These are phyloP conservation scores for Sphaerulina musiva DNA, from an alignment of 2,329 filamentous ascomycete genomes.

Conservation along the genomic window DNA sequence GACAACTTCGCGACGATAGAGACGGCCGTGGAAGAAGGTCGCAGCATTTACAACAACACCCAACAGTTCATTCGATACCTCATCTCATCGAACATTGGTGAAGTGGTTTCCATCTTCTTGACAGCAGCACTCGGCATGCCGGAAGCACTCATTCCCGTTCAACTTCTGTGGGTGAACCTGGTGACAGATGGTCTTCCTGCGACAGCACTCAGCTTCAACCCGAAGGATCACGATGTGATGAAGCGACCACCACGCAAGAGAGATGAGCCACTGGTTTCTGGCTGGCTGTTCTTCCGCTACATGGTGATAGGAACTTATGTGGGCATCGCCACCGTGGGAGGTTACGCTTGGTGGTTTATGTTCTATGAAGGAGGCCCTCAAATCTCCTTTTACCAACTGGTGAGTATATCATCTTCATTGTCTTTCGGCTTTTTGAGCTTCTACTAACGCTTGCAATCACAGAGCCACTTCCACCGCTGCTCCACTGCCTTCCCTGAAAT, in stretches of 20 bases:
- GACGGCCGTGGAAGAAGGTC: slow-evolving; percentile 89
- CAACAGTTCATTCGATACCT: slow-evolving; percentile 99
- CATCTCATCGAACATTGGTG: slow-evolving; percentile 98
- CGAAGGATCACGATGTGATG: slow-evolving; percentile 98
- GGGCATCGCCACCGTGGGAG: slow-evolving; percentile 86
- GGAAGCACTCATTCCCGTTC: slow-evolving; percentile 91
- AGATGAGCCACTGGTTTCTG: slow-evolving; percentile 84
- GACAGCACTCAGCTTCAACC: slow-evolving; percentile 95
- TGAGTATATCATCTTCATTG: slow-evolving; percentile 33
- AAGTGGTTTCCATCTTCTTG: slow-evolving; percentile 97
- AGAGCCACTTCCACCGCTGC: slow-evolving; percentile 89
- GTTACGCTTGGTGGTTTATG: slow-evolving; percentile 99
- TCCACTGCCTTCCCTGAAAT: slow-evolving; percentile 77
- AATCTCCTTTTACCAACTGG: slow-evolving; percentile 81
- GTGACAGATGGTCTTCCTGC: slow-evolving; percentile 96
- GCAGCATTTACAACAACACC: slow-evolving; percentile 99
- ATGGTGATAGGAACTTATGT: slow-evolving; percentile 95
- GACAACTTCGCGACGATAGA: slow-evolving; percentile 99
- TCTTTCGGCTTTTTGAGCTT: background rate
- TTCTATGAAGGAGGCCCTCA: slow-evolving; percentile 84
- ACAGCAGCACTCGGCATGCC: slow-evolving; percentile 96
- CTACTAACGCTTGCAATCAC: slow-evolving; percentile 10
- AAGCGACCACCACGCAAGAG: slow-evolving; percentile 82
- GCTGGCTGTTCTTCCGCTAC: slow-evolving; percentile 97
- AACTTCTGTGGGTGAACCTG: slow-evolving; percentile 97